These are phyloP conservation scores for Trichoderma sp. DNA, from an alignment of 2,329 filamentous ascomycete genomes.

Conservation along the genomic window DNA sequence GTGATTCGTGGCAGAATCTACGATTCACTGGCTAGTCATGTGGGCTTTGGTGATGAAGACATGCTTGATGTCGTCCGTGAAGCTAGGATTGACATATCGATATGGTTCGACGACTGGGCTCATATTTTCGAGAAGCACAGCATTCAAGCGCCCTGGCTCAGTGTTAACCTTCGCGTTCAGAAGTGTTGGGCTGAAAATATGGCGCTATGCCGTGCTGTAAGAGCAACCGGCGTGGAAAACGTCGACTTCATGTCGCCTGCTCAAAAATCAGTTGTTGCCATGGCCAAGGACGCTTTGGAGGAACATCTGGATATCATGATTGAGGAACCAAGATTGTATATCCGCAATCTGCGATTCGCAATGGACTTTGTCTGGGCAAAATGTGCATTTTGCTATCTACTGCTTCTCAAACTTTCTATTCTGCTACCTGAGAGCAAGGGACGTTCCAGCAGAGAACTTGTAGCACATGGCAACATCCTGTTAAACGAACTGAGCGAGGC, in stretches of 20 bases:
- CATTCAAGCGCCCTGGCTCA: constrained; percentile 31
- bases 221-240: constrained; percentile 33
- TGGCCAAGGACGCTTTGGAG: constrained; percentile 50
- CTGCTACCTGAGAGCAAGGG: constrained; percentile 42
- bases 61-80: constrained; percentile 42
- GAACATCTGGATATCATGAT: constrained; percentile 49
- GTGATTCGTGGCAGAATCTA: constrained; percentile 36
- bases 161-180: constrained; percentile 49
- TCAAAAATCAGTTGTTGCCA: constrained; percentile 46
- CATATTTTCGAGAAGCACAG: constrained; percentile 26
- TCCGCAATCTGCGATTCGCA: constrained; percentile 50
- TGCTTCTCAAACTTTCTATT: constrained; percentile 51
- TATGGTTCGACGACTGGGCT: constrained; percentile 45
- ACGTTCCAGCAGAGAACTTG: constrained; percentile 20
- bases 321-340: constrained; percentile 43
- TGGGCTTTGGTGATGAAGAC: constrained; percentile 32
- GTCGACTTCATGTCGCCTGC: constrained; percentile 45
- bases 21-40: constrained; percentile 30
- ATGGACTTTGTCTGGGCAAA: constrained; percentile 60
- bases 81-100: constrained; percentile 45
- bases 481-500: constrained; percentile 28
- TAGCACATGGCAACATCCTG: constrained; percentile 24
- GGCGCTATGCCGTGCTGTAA: constrained; percentile 49
- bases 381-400: constrained; percentile 54
- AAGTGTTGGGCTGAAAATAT: constrained; percentile 53